Evolutionary conservation across 352 stramenopile species (phyloP).

Genomic region (Globisporangium nagaii): DNA sequence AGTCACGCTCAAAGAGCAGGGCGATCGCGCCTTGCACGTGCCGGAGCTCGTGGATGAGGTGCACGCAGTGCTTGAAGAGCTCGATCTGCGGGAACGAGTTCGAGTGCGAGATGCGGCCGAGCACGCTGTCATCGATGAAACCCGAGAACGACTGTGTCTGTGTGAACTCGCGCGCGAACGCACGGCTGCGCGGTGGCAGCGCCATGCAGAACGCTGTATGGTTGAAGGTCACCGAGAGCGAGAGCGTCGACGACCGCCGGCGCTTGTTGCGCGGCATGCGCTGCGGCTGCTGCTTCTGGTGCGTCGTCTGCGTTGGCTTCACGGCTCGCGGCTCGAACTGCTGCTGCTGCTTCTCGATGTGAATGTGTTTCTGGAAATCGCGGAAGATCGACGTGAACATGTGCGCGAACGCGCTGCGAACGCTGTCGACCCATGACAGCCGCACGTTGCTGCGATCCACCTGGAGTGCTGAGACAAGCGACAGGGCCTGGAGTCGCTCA

Average conservation of each 20-base stretch:
- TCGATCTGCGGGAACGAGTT: constrained; percentile 30
- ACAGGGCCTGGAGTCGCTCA: constrained; percentile 44
- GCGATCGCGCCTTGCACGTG: constrained; percentile 27
- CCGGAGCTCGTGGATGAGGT: constrained; percentile 40
- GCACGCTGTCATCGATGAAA: constrained; percentile 60
- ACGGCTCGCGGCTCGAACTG: neutral
- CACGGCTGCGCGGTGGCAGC: constrained; percentile 8
- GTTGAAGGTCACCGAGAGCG: constrained; percentile 55
- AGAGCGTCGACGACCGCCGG: constrained; percentile 36
- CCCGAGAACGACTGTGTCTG: constrained; percentile 57
- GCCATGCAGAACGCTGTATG: constrained; percentile 32
- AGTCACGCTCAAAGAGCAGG: constrained; percentile 55
- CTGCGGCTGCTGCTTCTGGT: neutral
- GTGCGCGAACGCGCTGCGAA: constrained; percentile 50
- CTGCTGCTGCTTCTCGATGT: constrained; percentile 24
- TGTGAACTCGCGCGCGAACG: constrained; percentile 47
- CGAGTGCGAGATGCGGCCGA: constrained; percentile 27
- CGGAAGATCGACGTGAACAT: constrained; percentile 65
- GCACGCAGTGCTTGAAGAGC: constrained; percentile 61
- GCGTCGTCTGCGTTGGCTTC: too few relatives aligned
- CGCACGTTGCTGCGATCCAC: constrained; percentile 34
- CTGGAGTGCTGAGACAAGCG: constrained; percentile 43
- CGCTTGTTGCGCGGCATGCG: constrained; percentile 6
- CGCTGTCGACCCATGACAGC: constrained; percentile 52
- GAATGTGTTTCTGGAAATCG: constrained; percentile 45